Evolutionary conservation across 2,329 filamentous ascomycete genomes (phyloP), one percentile per base, ranked within the genome.

Genomic region (Rhynchosporium secalis): DNA sequence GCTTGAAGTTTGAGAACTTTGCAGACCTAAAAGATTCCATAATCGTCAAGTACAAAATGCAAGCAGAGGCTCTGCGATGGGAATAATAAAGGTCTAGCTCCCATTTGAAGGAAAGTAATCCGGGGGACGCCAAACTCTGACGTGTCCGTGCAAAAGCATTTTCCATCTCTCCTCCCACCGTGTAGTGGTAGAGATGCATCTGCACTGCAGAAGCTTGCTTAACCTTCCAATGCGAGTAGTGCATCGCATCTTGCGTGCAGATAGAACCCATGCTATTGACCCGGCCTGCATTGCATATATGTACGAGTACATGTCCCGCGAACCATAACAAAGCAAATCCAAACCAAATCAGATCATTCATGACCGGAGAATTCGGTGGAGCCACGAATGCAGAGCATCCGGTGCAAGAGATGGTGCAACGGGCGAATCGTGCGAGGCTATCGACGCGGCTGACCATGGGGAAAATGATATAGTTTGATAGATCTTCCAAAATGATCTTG

Each of bases 361-460:
- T 61, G 61, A 61, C 46, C 60, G 60, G 59, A 48, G 43, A 10
- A 63, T 61, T 61, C 60, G 65, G 63, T 68, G 65, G 68, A 68
- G 69, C 70, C 70, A 72, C 69, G 70, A 71, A 64, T 67, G 68
- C 66, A 68, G 64, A 70, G 65, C 66, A 69, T 70, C 61, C 63
- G 56, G 65, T 70, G 64, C 62, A 64, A 47, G 54, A 20, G 20
- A 60, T 47, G 47, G 54, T 64, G 41, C 55, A 65, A 69, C 62
- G 52, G 62, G 63, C 68, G 70, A 73, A 72, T 72, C 31, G 67
- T 66, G 54, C 65, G 63, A 70, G 63, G 61, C 65, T 67, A 56
- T 41, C 41, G 47, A 56, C 41, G 65, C 66, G 65, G 68, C 64
- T 72, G 68, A 67, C 69, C 66, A 65, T 43, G 60, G 63, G 1